Evolutionary conservation across 768 basidiomycete genomes (phyloP), one percentile per base, ranked within the genome.

Genomic region (Tulasnella sp.): DNA sequence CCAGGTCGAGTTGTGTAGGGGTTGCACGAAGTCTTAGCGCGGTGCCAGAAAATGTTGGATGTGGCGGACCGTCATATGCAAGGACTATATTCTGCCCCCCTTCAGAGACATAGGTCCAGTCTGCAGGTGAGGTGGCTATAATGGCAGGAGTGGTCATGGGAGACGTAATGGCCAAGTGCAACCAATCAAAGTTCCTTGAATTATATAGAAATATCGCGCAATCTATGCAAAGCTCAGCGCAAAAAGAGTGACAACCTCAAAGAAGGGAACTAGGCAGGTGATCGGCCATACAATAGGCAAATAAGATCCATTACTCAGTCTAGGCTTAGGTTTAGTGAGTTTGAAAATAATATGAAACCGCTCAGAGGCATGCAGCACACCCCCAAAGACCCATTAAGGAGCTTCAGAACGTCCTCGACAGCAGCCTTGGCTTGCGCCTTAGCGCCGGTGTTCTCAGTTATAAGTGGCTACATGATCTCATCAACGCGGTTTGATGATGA

Each of bases 51-150:
- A 84, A 85, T 7, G 68, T 59, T 1, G 77, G 69, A 63, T 79
- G 69, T 5, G 67, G 50, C 19, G 78, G 74, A 0, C 92, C 89
- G 9, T 66, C 64, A 67, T 93, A 94, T 7, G 87, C 81, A 70
- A 92, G 89, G 15, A 97, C 90, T 64, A 91, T 80, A 4, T 89
- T 86, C 19, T 90, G 86, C 19, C 87, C 90, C n/a, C 94, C 94
- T 73, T 97, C 94, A 0, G 90, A 84, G 21, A 91, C 72, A 68
- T 97, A 98, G 62, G 68, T 72, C 92, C 93, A 98, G 69, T 87
- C 73, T 10, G 50, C 57, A 1, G 74, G 74, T n/a, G 63, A 66
- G 29, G 66, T 75, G 49, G 69, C 54, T 15, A 64, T 52, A 49
- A 71, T 58, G 10, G 63, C 29, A 34, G 34, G 45, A 21, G 25